Conservation (phyloP, 2,329 filamentous ascomycete genomes). For the Clonostachys chloroleuca region DNA sequence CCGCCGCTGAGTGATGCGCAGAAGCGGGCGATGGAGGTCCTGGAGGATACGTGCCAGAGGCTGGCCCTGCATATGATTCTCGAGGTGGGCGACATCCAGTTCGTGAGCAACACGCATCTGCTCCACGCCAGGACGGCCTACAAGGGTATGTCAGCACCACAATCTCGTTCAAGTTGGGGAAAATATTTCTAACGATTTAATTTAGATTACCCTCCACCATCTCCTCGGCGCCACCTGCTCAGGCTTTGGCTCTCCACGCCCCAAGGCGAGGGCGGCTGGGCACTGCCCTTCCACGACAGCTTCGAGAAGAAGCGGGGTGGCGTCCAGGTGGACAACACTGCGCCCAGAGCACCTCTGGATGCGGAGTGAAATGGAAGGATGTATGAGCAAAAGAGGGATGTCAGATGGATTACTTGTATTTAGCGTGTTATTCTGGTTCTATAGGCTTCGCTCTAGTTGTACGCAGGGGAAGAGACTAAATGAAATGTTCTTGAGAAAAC, state of each 20-base stretch:
- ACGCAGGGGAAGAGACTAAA: too few species aligned
- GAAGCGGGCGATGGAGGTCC: constrained; percentile 56
- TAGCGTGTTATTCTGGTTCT: too few species aligned
- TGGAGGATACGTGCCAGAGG: constrained; percentile 69
- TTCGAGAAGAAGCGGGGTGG: constrained; percentile 83
- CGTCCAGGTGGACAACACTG: constrained; percentile 78
- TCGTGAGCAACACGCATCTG: constrained; percentile 74
- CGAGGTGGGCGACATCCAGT: constrained; percentile 85
- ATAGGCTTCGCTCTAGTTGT: too few species aligned
- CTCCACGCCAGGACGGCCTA: constrained; percentile 81
- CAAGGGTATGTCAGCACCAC: constrained; percentile 24
- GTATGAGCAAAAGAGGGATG: too few species aligned
- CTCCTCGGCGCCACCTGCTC: constrained; percentile 65
- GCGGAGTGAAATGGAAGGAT: constrained; percentile 52
- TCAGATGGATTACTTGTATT: too few species aligned
- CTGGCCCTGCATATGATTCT: constrained; percentile 79
- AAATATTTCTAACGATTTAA: background rate
- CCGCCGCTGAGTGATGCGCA: constrained; percentile 37
- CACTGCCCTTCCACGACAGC: constrained; percentile 75
- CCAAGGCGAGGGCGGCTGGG: constrained; percentile 80
- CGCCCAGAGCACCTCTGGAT: constrained; percentile 71
- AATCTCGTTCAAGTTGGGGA: background rate
- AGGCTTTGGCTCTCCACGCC: constrained; percentile 81
- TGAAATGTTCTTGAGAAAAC: too few species aligned
- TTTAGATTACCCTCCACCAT: background rate